phyloP scores from a whole-genome alignment of 352 stramenopile genomes.

The Blastocystis sp. region DNA sequence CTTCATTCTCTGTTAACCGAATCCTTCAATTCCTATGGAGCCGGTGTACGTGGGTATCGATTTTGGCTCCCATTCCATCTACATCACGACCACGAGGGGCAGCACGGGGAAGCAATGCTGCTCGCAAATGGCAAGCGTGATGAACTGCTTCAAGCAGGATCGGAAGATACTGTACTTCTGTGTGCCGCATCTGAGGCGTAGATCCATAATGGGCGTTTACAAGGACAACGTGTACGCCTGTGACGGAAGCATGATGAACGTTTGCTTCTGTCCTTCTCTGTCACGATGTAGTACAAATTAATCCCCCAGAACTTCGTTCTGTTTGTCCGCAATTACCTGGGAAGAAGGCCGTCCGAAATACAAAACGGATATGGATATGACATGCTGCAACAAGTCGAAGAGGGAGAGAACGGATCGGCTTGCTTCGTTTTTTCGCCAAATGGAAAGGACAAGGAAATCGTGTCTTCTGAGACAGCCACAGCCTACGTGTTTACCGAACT shows the following conservation, averaged over 20 bases:
- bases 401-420: neutral
- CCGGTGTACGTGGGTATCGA: constrained; percentile 38
- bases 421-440: neutral
- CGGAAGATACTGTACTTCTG: constrained; percentile 12
- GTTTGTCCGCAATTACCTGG: neutral
- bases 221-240: constrained; percentile 6
- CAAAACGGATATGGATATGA: neutral
- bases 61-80: constrained; percentile 19
- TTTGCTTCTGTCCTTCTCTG: neutral
- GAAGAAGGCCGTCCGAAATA: neutral
- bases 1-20: no score
- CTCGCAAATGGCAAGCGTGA: neutral
- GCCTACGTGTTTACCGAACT: constrained; percentile 11
- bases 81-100: neutral
- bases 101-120: neutral
- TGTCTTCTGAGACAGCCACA: neutral
- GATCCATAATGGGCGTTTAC: neutral
- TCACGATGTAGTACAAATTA: neutral
- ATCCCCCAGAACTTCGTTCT: neutral
- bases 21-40: no score
- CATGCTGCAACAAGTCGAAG: neutral
- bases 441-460: neutral
- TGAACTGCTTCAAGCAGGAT: neutral
- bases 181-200: neutral
- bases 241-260: constrained; percentile 7